Base-by-base conservation (phyloP, 495 filamentous ascomycete genomes). In the Saxophila tyrrhenica region DNA sequence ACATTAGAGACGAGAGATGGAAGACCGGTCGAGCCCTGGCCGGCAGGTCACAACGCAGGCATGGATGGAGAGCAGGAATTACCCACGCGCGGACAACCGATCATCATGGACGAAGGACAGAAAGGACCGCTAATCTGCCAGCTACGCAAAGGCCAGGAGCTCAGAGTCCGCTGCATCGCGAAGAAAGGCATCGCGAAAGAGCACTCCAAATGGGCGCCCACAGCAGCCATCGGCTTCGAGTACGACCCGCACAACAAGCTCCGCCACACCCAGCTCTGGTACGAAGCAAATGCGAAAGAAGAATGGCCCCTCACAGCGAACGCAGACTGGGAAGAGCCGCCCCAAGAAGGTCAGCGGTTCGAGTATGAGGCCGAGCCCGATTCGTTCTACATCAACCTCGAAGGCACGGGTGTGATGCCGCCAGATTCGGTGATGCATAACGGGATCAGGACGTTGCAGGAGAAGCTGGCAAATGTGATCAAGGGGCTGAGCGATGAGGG, bases 101-200 rank as follows among this genome's bases (percentile, higher is more conserved):
- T 96, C 49, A 88, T 94, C 61, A 76, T 70, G 42, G 94, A 98
- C 61, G 74, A 83, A 0, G 86, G 91, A 25, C 80, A 82, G 0
- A 77, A 84, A 50, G 92, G 92, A 0, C 75, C 81, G 3, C 75
- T 96, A 52, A 89, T 98, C 61, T 84, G 83, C 65, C 95, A 96
- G 72, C 70, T 98, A 59, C 76, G 89, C 20, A 85, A 87, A 52
- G 85, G 82, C 3, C 94, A 98, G 66, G 87, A 94, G 67, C 66
- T 98, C 50, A 83, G 85, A 66, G 77, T 97, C 67, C 84, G 81
- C 42, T 96, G 91, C 64, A 82, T 96, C 59, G 94, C 89, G 50
- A 96, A 95, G 77, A 97, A 97, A 75, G 92, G 92, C 0, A 96
- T 96, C 55, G 89, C 91, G 2, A 98, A 97, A 75, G 92, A 98